Base-by-base conservation (phyloP, 2,329 filamentous ascomycete genomes). In the Zopfia rhizophila region DNA sequence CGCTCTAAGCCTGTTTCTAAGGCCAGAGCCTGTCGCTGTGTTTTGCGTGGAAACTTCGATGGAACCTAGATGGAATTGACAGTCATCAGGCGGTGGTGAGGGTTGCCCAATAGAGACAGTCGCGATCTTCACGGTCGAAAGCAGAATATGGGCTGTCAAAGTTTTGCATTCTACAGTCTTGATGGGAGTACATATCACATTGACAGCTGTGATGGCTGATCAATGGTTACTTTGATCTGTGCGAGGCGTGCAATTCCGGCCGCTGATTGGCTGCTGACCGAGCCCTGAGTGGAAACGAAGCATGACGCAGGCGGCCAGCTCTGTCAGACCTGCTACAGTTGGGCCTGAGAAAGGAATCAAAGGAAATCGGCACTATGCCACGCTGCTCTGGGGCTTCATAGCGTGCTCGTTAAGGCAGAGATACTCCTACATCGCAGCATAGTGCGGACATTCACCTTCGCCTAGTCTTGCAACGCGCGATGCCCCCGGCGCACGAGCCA, bases 201-300 rank as follows among this genome's bases (percentile, higher is more conserved):
- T n/a, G n/a, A n/a, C n/a, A n/a, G n/a, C n/a, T n/a, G n/a, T n/a
- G n/a, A n/a, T n/a, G n/a, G n/a, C n/a, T n/a, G n/a, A n/a, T n/a
- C 17, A 40, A 45, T 33, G 44, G 42, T 55, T 41, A 43, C 27
- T 38, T 41, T 39, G 32, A 22, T 42, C 25, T 45, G 24, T 38
- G 38, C 22, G 54, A 60, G 55, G 56, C 49, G 45, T 50, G 45
- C 12, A 4, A 30, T 45, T 28, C 12, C 23, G 40, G 5, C 10
- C 25, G 28, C 35, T 57, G 51, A 61, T 61, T 57, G 55, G 58
- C 45, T 25, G 38, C 24, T 28, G 37, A 7, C 25, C 17, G 13
- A 17, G 45, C 38, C 3, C 29, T 35, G 12, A 22, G 42, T 30
- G 36, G 28, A 38, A 35, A 16, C 12, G 23, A 25, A 22, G 42